Evolutionary conservation across 129 eudicot species (phyloP).

Genomic region (sunflower (Helianthus annuus)): HanXRQr2.0-SUNRISE NC_035442.2:167973857-167974356

Average conservation of each 20-base stretch:
- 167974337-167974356: too few species aligned
- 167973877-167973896: not conserved
- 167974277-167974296: too few species aligned
- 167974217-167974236: too few species aligned
- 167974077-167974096: constrained; percentile 15
- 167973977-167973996: constrained; percentile 27
- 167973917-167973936: constrained; percentile 34
- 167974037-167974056: constrained; percentile 14
- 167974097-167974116: constrained; percentile 4
- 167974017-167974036: not conserved
- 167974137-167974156: too few species aligned
- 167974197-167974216: too few species aligned
- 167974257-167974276: too few species aligned
- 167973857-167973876: not conserved
- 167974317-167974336: too few species aligned
- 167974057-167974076: not conserved
- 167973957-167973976: constrained; percentile 30
- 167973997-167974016: constrained; percentile 21
- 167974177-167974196: too few species aligned
- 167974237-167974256: too few species aligned
- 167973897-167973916: constrained; percentile 39
- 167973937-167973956: constrained; percentile 29
- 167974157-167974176: too few species aligned
- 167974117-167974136: not conserved
- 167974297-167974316: too few species aligned